phyloP scores from a whole-genome alignment of 2,329 filamentous ascomycete species.

The Ophiostoma tasmaniense region DNA sequence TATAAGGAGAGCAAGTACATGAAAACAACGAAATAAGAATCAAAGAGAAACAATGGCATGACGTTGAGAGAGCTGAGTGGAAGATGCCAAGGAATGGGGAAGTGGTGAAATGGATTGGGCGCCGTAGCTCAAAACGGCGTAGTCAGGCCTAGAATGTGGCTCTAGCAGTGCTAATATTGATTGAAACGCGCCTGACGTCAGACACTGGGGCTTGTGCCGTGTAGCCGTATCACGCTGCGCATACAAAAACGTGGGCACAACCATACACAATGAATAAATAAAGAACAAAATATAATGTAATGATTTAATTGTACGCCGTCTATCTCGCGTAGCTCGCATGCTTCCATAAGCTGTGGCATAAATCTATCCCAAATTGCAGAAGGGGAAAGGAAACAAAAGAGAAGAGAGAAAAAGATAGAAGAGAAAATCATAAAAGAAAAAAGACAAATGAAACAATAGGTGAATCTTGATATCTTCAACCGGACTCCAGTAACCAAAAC shows the following conservation, averaged over 20 bases:
- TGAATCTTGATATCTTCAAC: neutral
- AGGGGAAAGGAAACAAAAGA: neutral
- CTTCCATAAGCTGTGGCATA: neutral
- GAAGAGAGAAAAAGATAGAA: neutral
- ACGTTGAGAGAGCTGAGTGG: neutral
- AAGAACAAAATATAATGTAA: neutral
- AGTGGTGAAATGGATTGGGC: neutral
- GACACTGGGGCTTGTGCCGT: neutral
- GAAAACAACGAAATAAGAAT: neutral
- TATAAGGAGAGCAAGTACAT: too few relatives aligned
- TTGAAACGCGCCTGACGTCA: neutral
- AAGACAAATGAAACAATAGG: neutral
- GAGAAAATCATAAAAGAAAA: neutral
- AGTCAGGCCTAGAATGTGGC: neutral
- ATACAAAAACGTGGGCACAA: neutral
- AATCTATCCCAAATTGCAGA: neutral
- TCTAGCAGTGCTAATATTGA: neutral
- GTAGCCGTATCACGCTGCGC: neutral
- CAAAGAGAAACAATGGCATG: neutral
- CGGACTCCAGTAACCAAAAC: neutral
- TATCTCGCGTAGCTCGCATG: neutral
- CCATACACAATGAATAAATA: neutral
- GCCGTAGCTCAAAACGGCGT: neutral
- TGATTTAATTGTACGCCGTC: neutral
- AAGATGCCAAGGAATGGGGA: neutral